phyloP scores from a whole-genome alignment of 2,329 filamentous ascomycete genomes.

The Fusarium burgessii region DNA sequence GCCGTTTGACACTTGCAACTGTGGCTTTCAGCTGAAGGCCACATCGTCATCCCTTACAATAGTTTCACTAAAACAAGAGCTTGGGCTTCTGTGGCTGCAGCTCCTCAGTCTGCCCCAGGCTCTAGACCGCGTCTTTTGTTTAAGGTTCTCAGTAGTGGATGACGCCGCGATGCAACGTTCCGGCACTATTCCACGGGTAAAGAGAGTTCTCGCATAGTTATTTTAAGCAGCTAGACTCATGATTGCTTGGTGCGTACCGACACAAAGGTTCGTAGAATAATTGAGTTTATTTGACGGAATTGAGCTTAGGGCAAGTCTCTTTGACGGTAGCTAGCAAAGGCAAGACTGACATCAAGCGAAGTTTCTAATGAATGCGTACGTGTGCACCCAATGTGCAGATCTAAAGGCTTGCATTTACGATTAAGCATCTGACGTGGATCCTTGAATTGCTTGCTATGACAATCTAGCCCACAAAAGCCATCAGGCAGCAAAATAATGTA shows the following conservation, averaged over 20 bases:
- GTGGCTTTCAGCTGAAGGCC: slow-evolving; percentile 17
- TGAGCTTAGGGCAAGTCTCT: slow-evolving; percentile 1
- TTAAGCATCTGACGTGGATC: slow-evolving; percentile 22
- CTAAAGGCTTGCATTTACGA: background rate
- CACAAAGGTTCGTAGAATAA: background rate
- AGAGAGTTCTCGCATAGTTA: slow-evolving; percentile 16
- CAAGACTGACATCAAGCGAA: background rate
- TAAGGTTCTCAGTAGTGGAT: slow-evolving; percentile 15
- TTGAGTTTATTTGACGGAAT: background rate
- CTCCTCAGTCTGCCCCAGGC: slow-evolving; percentile 1
- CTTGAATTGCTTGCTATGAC: background rate
- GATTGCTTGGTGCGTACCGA: background rate
- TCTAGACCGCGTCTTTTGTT: slow-evolving; percentile 13
- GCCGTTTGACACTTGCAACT: slow-evolving; percentile 2
- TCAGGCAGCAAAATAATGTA: slow-evolving; percentile 19
- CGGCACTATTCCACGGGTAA: slow-evolving; percentile 12
- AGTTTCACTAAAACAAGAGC: slow-evolving; percentile 22
- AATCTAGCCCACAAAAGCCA: background rate
- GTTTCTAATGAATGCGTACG: background rate
- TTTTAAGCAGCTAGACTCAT: background rate
- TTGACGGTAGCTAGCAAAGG: background rate
- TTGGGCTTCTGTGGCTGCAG: slow-evolving; percentile 23
- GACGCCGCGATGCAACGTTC: slow-evolving; percentile 31
- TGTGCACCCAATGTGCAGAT: slow-evolving; percentile 3
- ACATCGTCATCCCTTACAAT: slow-evolving; percentile 16